Percentiles rank a stretch among this genome's conserved stretches.
Conservation (phyloP, 2,329 filamentous ascomycete genomes). For the Mariannaea sp. region DNA sequence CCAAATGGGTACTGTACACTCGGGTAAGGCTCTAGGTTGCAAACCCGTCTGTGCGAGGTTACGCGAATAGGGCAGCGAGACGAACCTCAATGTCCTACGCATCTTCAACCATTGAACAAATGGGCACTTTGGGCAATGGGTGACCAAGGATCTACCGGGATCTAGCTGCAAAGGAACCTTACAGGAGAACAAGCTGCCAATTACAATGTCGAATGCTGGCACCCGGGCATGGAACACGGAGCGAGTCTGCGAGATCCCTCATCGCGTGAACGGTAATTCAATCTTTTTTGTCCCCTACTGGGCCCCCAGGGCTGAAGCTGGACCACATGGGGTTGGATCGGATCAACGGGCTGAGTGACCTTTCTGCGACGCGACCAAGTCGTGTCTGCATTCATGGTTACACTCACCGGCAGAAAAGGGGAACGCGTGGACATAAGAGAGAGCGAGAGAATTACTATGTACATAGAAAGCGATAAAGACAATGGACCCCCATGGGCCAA, state of each 20-base stretch:
- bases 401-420: constrained; percentile 26
- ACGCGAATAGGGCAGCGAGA: constrained; percentile 16
- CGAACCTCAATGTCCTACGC: constrained; percentile 6
- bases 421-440: not conserved
- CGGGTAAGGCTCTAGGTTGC: too few species aligned
- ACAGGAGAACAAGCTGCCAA: not conserved
- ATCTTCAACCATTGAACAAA: constrained; percentile 18
- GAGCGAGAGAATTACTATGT: not conserved
- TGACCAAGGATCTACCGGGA: constrained; percentile 6
- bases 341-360: constrained; percentile 20
- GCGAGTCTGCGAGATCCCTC: constrained; percentile 27
- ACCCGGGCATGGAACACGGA: constrained; percentile 27
- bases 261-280: constrained; percentile 14
- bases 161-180: constrained; percentile 1
- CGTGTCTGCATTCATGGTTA: constrained; percentile 24
- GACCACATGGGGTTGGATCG: constrained; percentile 5
- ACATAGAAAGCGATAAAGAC: not conserved
- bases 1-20: constrained; percentile 4
- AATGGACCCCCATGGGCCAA: constrained; percentile 26
- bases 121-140: constrained; percentile 10
- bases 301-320: constrained; percentile 20
- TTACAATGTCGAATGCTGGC: constrained; percentile 6
- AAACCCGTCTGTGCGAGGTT: constrained; percentile 23
- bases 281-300: too few species aligned
- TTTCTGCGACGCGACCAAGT: constrained; percentile 22